phyloP scores from a whole-genome alignment of 2,329 filamentous ascomycete genomes.

The Fusarium piperis region DNA sequence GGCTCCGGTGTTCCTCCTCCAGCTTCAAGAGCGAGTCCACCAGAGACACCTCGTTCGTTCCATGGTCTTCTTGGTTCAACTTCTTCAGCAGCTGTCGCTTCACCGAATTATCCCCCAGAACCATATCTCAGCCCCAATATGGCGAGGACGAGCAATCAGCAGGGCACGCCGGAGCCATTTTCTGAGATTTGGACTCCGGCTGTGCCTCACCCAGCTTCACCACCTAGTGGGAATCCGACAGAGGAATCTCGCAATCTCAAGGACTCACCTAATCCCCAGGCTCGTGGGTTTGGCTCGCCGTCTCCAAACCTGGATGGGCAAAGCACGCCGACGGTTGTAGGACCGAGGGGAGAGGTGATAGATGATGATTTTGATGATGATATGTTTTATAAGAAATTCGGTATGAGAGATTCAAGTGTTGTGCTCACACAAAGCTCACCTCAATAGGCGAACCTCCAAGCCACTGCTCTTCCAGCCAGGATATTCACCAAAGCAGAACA shows the following conservation, averaged over 20 bases:
- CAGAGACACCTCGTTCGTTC: constrained; percentile 36
- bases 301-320: background rate
- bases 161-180: constrained; percentile 25
- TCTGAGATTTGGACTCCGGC: constrained; percentile 37
- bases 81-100: background rate
- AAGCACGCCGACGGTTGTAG: constrained; percentile 16
- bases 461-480: constrained; percentile 46
- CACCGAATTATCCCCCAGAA: constrained; percentile 4
- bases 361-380: constrained; percentile 44
- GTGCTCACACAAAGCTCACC: background rate
- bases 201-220: constrained; percentile 24
- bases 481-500: constrained; percentile 45
- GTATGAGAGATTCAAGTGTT: constrained; percentile 27
- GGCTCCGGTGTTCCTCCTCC: constrained; percentile 7
- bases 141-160: background rate
- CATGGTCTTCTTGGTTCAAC: constrained; percentile 24
- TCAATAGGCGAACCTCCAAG: constrained; percentile 43
- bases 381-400: constrained; percentile 45
- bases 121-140: constrained; percentile 22
- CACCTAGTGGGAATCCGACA: background rate
- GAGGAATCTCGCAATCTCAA: constrained; percentile 1
- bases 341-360: constrained; percentile 21
- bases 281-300: background rate
- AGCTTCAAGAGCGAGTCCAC: constrained; percentile 23
- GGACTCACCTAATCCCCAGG: constrained; percentile 6